Percentiles rank a stretch among this genome's conserved stretches.
These are phyloP conservation scores for Tetratostichococcus sp. DNA, from an alignment of 139 green algal species.

Conservation along the genomic window DNA sequence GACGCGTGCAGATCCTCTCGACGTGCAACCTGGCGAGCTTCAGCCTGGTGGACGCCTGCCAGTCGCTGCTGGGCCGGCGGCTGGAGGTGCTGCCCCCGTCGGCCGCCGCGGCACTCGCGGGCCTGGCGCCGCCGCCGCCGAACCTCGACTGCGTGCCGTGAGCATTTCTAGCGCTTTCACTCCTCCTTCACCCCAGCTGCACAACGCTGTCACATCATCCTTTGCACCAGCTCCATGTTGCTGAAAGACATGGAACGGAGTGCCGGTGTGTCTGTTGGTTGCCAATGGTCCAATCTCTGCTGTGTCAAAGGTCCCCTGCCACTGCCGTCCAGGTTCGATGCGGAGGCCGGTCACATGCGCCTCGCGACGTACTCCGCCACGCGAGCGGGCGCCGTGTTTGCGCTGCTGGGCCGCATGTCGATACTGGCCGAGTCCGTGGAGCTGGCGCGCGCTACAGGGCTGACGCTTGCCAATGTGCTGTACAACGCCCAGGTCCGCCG, in stretches of 20 bases:
- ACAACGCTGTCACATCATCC: no score
- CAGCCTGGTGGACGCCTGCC: conserved; percentile 60
- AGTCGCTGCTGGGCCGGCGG: conserved; percentile 49
- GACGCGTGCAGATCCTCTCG: conserved; percentile 47
- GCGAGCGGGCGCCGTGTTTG: conserved; percentile 33
- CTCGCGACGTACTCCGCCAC: conserved; percentile 30
- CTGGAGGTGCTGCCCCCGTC: conserved; percentile 51
- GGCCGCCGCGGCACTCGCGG: conserved; percentile 20
- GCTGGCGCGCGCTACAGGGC: conserved; percentile 74
- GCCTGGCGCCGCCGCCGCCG: conserved; percentile 3
- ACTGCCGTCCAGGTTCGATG: not conserved
- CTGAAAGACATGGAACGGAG: no score
- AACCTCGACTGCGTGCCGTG: not conserved
- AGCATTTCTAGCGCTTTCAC: not conserved
- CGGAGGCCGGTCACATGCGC: conserved; percentile 1
- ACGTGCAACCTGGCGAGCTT: conserved; percentile 66
- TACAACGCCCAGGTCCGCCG: conserved; percentile 52
- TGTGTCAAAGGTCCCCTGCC: no score
- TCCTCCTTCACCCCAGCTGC: no score
- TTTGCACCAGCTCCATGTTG: no score
- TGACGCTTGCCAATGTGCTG: conserved; percentile 58
- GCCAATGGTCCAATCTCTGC: no score
- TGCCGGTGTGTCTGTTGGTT: no score
- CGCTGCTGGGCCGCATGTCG: conserved; percentile 58
- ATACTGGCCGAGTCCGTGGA: conserved; percentile 73